These are phyloP conservation scores for Tremella yokohamensis DNA, from an alignment of 768 basidiomycete species.

Conservation along the genomic window DNA sequence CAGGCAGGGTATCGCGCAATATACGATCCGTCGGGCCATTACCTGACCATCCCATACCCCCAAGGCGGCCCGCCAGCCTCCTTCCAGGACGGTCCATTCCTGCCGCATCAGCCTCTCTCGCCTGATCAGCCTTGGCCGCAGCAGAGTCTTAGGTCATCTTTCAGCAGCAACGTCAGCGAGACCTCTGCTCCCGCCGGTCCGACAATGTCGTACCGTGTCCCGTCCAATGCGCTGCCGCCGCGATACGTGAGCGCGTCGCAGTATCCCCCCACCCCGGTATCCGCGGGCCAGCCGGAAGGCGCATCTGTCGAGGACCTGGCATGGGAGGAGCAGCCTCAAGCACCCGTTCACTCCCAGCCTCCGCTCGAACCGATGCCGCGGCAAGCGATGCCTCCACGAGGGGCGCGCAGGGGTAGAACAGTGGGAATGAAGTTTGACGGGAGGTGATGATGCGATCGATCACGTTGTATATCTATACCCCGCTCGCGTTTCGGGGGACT, in stretches of 20 bases:
- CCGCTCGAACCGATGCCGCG: not conserved
- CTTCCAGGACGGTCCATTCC: not conserved
- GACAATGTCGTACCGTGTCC: not conserved
- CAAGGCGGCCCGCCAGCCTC: too few relatives aligned
- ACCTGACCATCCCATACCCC: too few relatives aligned
- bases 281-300: not conserved
- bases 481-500: too few relatives aligned
- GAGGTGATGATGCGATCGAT: not conserved
- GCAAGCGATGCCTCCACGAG: not conserved
- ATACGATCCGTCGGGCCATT: too few relatives aligned
- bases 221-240: not conserved
- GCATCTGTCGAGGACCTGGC: not conserved
- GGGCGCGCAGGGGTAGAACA: not conserved
- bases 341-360: not conserved
- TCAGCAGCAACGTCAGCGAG: not conserved
- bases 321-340: not conserved
- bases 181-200: not conserved
- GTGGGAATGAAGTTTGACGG: constrained; percentile 3
- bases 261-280: not conserved
- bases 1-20: too few relatives aligned
- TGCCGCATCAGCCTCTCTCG: constrained; percentile 5
- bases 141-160: not conserved
- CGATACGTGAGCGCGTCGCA: constrained; percentile 1
- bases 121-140: not conserved
- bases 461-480: too few relatives aligned